phyloP scores from a whole-genome alignment of 805 yeast genomes.

The Nakazawaea pomicola region DNA sequence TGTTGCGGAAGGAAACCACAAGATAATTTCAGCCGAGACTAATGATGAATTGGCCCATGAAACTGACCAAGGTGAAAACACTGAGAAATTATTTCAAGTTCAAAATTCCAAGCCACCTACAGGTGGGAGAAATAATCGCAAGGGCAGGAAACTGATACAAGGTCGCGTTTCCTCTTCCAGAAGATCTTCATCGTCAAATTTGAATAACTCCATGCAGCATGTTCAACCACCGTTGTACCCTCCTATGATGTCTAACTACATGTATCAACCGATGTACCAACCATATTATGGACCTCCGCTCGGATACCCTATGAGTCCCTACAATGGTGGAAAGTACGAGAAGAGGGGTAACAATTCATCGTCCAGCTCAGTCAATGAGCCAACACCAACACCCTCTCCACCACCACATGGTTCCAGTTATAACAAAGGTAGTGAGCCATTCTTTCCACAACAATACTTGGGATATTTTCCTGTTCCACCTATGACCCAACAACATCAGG shows the following conservation, averaged over 20 bases:
- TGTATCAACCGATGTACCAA: slow-evolving; percentile 6
- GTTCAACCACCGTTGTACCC: slow-evolving; percentile 3
- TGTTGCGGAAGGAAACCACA: no score
- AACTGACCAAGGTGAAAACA: no score
- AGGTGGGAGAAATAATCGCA: no score
- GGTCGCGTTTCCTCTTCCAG: neutral
- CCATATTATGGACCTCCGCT: slow-evolving; percentile 7
- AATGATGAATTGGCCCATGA: no score
- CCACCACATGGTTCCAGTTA: slow-evolving; percentile 1
- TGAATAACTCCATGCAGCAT: neutral
- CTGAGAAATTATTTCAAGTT: no score
- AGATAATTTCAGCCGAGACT: no score
- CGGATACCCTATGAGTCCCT: neutral
- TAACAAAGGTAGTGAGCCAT: slow-evolving; percentile 4
- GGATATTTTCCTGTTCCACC: slow-evolving; percentile 3
- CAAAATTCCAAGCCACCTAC: no score
- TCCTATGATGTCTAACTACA: neutral
- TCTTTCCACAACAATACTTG: slow-evolving; percentile 6
- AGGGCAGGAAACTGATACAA: neutral
- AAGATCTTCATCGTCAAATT: slow-evolving; percentile 3
- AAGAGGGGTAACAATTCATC: slow-evolving; percentile 6
- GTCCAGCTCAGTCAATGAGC: slow-evolving; percentile 6
- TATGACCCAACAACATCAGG: slow-evolving; percentile 2
- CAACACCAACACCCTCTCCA: slow-evolving; percentile 7
- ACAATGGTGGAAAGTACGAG: neutral